Percentiles rank a stretch among this genome's conserved stretches.
Conservation (phyloP, 2,329 filamentous ascomycete genomes). For the Juglanconis sp. region DNA sequence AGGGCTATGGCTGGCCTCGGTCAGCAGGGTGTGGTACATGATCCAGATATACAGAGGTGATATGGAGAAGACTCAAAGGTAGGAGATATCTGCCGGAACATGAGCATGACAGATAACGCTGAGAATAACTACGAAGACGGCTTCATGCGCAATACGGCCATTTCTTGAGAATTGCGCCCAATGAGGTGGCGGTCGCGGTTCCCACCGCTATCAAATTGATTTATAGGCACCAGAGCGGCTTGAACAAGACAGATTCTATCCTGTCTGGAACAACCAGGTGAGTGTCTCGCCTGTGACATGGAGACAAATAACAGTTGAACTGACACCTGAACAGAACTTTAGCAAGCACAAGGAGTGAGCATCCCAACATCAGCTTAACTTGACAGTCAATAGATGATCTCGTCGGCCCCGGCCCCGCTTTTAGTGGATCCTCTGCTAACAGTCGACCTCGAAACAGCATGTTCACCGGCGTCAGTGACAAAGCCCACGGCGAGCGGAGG, state of each 20-base stretch:
- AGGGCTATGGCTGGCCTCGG: conserved; percentile 4
- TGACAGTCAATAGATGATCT: too few relatives aligned
- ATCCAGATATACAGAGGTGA: not conserved
- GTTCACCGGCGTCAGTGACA: conserved; percentile 4
- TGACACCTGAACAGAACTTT: not conserved
- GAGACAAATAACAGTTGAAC: not conserved
- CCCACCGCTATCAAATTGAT: not conserved
- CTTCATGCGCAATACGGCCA: conserved; percentile 3
- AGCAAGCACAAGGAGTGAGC: conserved; percentile 6
- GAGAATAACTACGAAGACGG: not conserved
- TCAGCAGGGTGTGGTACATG: conserved; percentile 3
- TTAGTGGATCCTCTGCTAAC: not conserved
- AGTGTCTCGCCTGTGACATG: not conserved
- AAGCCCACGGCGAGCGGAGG: conserved; percentile 6
- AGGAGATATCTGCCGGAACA: not conserved
- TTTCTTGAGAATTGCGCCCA: not conserved
- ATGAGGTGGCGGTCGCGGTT: conserved; percentile 2
- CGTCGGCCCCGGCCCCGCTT: not conserved
- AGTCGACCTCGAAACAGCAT: not conserved
- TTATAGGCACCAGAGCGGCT: not conserved
- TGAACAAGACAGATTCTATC: conserved; percentile 1
- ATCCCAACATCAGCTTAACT: not conserved
- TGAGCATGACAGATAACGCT: not conserved
- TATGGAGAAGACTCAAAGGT: conserved; percentile 7
- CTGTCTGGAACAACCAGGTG: conserved; percentile 3